phyloP scores from a whole-genome alignment of 768 basidiomycete species.

The Postia placenta region DNA sequence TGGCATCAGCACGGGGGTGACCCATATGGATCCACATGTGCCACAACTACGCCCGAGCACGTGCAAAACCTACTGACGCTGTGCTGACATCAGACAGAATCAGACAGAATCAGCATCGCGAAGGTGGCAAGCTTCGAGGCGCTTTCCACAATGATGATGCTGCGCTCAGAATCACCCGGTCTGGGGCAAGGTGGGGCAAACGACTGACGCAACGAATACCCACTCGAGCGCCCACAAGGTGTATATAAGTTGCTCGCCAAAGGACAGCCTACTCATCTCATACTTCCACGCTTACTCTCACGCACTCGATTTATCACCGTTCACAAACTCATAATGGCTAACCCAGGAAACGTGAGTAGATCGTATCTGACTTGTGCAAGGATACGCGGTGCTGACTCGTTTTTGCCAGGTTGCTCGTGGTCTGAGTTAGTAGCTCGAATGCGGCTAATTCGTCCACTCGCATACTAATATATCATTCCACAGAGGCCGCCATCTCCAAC shows the following conservation, averaged over 20 bases:
- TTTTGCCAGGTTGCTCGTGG: conserved; percentile 12
- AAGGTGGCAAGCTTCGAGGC: too few relatives aligned
- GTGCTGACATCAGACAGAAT: too few relatives aligned
- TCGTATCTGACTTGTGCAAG: neutral
- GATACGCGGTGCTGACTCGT: neutral
- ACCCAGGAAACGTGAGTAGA: conserved; percentile 10
- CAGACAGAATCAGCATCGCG: too few relatives aligned
- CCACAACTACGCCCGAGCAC: too few relatives aligned
- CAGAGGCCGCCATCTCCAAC: conserved; percentile 47
- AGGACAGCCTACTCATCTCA: too few relatives aligned
- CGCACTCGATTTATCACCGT: neutral
- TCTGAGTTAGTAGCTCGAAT: conserved; percentile 5
- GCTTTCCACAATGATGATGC: neutral
- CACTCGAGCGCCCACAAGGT: neutral
- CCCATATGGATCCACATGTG: too few relatives aligned
- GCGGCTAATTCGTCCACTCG: neutral
- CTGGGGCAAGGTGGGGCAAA: too few relatives aligned
- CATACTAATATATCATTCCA: neutral
- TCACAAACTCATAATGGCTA: conserved; percentile 3
- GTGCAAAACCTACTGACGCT: too few relatives aligned
- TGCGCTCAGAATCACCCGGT: neutral
- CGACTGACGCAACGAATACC: neutral
- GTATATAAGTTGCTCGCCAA: neutral
- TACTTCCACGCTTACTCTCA: neutral
- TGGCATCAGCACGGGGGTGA: too few relatives aligned